Base-by-base conservation (phyloP, 208 protist genomes). In the Ichthyophonus hoferi region DNA sequence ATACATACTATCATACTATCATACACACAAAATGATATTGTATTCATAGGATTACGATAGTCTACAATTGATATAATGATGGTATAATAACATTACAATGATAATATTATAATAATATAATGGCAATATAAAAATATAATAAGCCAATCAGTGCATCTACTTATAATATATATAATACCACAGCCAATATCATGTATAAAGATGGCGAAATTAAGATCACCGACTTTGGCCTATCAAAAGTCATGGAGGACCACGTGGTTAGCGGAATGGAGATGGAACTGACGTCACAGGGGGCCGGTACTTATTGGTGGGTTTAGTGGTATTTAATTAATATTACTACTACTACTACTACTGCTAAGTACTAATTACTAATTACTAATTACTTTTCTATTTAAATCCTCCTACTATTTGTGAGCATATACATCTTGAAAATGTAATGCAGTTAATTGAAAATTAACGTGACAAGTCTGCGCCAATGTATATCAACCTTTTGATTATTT, bases 151-250 rank as follows among this genome's bases (percentile, higher is more conserved):
- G 77, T 12, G 35, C 7, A 81, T 38, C 33, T 81, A 38, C 33
- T 14, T 14, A 81, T 38, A 35, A 12, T 33, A 17, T 12, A 90
- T 35, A 34, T 89, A 38, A n/a, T 39, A 85, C 7, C n/a, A 42
- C 95, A n/a, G 94, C 91, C 0, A 97, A 97, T 84, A 94, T 97
- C 79, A 83, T 96, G 33, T 93, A 96, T 76, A 88, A 96, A 86
- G 91, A 94, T 50, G 93, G 96, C 58, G 58, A 94, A 17, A 95
- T 98, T n/a, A 97, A 98, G 90, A 97, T 99, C 41, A 98, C 97
- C 14, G 97, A 99, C 93, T 99, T 99, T 95, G 97, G 97, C 7
- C 94, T 99, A 24, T 97, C 95, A 58, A 99, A 99, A 93, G 94
- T 98, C 17, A 96, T 98, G 83, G 58, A 93, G 31, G 93, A 94